Base-by-base conservation (phyloP, 2,329 filamentous ascomycete genomes). In the Alternaria hordeiaustralica region DNA sequence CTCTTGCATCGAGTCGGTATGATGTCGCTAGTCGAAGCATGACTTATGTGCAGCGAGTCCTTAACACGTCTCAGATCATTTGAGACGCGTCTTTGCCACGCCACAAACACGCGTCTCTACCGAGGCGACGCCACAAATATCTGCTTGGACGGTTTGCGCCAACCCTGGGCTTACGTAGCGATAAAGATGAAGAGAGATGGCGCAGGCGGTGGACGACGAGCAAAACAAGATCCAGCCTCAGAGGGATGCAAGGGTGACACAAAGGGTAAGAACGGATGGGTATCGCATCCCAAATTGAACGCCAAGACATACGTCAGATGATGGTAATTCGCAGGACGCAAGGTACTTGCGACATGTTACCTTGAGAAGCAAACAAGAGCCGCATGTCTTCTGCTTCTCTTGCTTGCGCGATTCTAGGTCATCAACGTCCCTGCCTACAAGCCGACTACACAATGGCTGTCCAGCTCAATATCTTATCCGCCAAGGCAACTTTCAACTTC, bases 271-370 rank as follows among this genome's bases (percentile, higher is more conserved):
- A 20, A 58, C 23, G 45, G 12, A 26, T 26, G 28, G 23, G 45
- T 26, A 25, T 58, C 41, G 30, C 18, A 47, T 53, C 51, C 47
- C n/a, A 46, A 58, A 53, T 7, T 9, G 18, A 21, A 44, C 33
- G 60, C 60, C 56, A 63, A 59, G 60, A 44, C 60, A 55, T 62
- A 63, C 60, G 60, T 63, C 60, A 63, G 60, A 59, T 33, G 20
- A 44, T 28, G 55, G 60, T 62, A 59, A 59, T 59, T 54, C 18
- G 18, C 30, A 41, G 36, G 28, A 54, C 23, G 55, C 50, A 54
- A 44, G 11, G 60, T 62, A 26, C 46, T 12, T 47, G 41, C 46
- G 25, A 53, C 18, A 51, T 53, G 21, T 20, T 53, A 53, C 26
- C 21, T 28, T 23, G 20, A 10, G 51, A 18, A 58, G 20, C 43